Evolutionary conservation across 1,139 yeast genomes (phyloP).

Genomic region (Suzukiozyma palmioleophila): DNA sequence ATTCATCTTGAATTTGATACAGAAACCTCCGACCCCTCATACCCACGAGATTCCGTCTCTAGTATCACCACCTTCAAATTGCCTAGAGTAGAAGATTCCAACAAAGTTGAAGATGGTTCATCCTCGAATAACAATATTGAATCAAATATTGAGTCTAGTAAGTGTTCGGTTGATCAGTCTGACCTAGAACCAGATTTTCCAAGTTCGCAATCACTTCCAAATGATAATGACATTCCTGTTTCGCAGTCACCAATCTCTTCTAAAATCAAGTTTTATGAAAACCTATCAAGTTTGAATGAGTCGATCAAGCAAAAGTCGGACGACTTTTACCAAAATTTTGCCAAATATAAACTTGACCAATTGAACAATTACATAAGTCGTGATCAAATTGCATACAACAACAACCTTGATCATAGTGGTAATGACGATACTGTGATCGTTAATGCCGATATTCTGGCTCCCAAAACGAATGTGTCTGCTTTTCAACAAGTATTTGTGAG

Average conservation of each 20-base stretch:
- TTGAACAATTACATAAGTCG: conserved; percentile 13
- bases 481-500: neutral
- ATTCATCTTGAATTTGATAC: neutral
- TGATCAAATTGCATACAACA: neutral
- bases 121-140: neutral
- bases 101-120: neutral
- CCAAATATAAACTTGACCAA: conserved; percentile 15
- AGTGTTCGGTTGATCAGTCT: neutral
- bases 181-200: neutral
- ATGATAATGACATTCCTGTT: neutral
- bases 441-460: neutral
- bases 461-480: neutral
- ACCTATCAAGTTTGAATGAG: conserved; percentile 20
- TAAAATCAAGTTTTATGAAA: conserved; percentile 25
- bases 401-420: conserved; percentile 6
- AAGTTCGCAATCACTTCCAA: neutral
- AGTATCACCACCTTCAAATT: conserved; percentile 17
- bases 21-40: neutral
- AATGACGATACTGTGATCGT: conserved; percentile 1
- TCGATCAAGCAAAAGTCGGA: conserved; percentile 24
- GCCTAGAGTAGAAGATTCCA: conserved; percentile 10
- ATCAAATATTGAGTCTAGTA: neutral
- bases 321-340: conserved; percentile 19
- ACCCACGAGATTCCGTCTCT: conserved; percentile 6
- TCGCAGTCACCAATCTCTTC: conserved; percentile 1